Conservation (phyloP, 2,329 filamentous ascomycete genomes). For the Rhynchosporium graminicola region DNA sequence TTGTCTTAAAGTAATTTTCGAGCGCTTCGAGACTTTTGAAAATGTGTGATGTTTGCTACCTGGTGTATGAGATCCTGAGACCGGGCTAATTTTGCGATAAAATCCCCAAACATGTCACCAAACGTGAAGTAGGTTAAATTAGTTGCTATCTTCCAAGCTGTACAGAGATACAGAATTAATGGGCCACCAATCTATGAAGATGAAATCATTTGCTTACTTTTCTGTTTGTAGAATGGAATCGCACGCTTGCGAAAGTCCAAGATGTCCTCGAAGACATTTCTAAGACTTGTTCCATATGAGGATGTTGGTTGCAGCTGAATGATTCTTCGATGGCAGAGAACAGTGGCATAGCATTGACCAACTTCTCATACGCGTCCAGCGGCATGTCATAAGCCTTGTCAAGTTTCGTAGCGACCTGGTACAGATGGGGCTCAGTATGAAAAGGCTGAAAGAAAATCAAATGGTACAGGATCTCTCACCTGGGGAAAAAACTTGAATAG, state of each 20-base stretch:
- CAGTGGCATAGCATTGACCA: constrained; percentile 40
- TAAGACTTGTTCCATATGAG: constrained; percentile 37
- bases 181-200: not conserved
- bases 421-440: not conserved
- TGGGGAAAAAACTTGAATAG: constrained; percentile 41
- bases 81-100: constrained; percentile 35
- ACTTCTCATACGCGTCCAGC: constrained; percentile 40
- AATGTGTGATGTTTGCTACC: constrained; percentile 16
- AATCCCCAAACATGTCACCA: constrained; percentile 36
- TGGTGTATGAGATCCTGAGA: constrained; percentile 32
- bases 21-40: constrained; percentile 16
- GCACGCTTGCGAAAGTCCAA: constrained; percentile 40
- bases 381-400: constrained; percentile 40
- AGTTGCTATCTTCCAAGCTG: constrained; percentile 14
- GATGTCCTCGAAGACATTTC: constrained; percentile 41
- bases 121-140: constrained; percentile 39
- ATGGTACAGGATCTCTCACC: constrained; percentile 25
- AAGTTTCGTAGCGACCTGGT: constrained; percentile 34
- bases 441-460: not conserved
- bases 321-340: constrained; percentile 35
- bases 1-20: constrained; percentile 2
- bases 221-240: constrained; percentile 31
- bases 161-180: not conserved
- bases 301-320: constrained; percentile 27
- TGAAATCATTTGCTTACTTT: constrained; percentile 12